Base-by-base conservation (phyloP, 1,284 basidiomycete species). In the Trichosporon asahii region DNA sequence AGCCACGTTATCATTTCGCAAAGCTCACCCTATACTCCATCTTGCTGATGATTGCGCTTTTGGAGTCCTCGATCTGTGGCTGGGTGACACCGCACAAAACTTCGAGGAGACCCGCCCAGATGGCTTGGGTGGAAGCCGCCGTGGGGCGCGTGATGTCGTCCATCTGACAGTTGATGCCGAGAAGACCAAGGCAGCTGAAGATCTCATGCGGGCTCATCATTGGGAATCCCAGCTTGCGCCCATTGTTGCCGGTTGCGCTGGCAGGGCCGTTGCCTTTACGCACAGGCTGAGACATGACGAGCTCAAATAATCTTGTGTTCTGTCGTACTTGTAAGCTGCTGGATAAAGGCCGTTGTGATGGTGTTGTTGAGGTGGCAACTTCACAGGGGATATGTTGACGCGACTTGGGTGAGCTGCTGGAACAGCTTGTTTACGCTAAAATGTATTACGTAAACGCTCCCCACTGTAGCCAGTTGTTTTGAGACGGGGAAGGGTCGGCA, bases 61-160 rank as follows among this genome's bases (percentile, higher is more conserved):
- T 86, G 0, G 91, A 88, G 0, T 86, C 85, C 71, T 89, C 87
- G 2, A 94, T 84, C 53, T 84, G 79, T 6, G 90, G 89, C 21
- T 87, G 84, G 9, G 86, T 86, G 66, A 93, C 85, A 46, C 87
- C 87, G 46, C 90, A 90, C 66, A 93, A 87, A 74, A 90, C 88
- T 57, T 90, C 86, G 35, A 94, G 85, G 74, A 92, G 89, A 2
- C 70, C 73, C 2, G 72, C 57, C 66, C 76, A 82, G 35, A 83
- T 76, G 18, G 83, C 85, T 61, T 90, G 87, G 21, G 92, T 90
- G 70, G 90, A 72, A 46, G 91, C 89, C 0, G 89, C 78, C 0
- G 88, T 88, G 0, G 92, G 92, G 49, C 87, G 87, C 29, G 86
- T 78, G 55, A 95, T 87, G 75, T 93, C 91, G 69, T 92, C 90